A percentile compares a stretch with the other conserved stretches of the same genome.
Conservation (phyloP, 768 basidiomycete genomes). For the Thelephora ganbajun region DNA sequence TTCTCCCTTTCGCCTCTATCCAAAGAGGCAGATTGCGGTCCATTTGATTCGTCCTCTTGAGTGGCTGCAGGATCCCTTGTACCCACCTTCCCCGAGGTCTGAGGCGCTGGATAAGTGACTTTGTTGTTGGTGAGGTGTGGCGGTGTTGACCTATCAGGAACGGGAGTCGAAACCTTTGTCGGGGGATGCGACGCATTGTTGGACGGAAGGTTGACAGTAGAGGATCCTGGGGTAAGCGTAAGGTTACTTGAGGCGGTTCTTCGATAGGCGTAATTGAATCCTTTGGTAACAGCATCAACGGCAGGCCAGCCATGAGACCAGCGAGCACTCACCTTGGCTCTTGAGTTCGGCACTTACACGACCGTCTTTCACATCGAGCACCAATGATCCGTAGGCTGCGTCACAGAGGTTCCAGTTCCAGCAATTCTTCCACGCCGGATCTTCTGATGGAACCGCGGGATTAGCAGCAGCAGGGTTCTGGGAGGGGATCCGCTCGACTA, state of each 20-base stretch:
- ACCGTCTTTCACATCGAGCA: slow-evolving; percentile 85
- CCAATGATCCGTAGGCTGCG: slow-evolving; percentile 80
- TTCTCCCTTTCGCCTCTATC: slow-evolving; percentile 46
- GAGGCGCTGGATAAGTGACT: slow-evolving; percentile 14
- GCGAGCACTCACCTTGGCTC: slow-evolving; percentile 59
- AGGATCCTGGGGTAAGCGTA: slow-evolving; percentile 44
- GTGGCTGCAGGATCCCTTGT: slow-evolving; percentile 16
- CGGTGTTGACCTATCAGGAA: slow-evolving; percentile 20
- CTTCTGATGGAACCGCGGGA: slow-evolving; percentile 48
- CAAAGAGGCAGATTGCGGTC: slow-evolving; percentile 8
- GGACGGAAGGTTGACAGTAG: slow-evolving; percentile 34
- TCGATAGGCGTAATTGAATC: slow-evolving; percentile 94
- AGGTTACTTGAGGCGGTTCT: slow-evolving; percentile 47
- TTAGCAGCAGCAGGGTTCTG: slow-evolving; percentile 30
- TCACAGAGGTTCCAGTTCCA: slow-evolving; percentile 99
- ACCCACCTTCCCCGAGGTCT: slow-evolving; percentile 18
- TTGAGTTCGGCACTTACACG: slow-evolving; percentile 85
- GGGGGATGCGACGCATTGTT: not conserved
- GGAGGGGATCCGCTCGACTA: slow-evolving; percentile 67
- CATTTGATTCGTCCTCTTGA: slow-evolving; percentile 23
- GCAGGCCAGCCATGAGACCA: not conserved
- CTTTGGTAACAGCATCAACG: slow-evolving; percentile 21
- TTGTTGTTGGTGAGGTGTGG: slow-evolving; percentile 16
- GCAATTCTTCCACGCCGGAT: slow-evolving; percentile 95
- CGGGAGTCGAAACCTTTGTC: slow-evolving; percentile 9